Evolutionary conservation across 2,329 filamentous ascomycete species (phyloP), one percentile per base, ranked within the genome.

Genomic region (Cladophialophora bantiana): DNA sequence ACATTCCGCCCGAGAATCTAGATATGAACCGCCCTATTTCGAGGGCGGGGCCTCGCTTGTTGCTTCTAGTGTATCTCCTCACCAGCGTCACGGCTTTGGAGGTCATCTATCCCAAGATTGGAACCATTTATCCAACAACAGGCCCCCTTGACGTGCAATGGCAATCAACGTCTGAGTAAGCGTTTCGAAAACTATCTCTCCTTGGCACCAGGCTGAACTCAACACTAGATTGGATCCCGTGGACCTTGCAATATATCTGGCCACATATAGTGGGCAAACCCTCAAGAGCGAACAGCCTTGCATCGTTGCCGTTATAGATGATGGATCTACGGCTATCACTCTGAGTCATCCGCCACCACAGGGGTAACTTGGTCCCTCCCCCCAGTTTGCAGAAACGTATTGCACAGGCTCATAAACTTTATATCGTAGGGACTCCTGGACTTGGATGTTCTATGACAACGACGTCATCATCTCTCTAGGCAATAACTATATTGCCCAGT

Each of bases 91-190:
- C 45, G 18, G 45, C 45, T 10, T 31, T 50, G n/a, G 45, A 50
- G 45, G 10, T 50, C 2, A 50, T 20, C 7, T 50, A 50, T 26
- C 45, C 45, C 45, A 50, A 50, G 45, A 50, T 50, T 9, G 45
- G 45, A 26, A 50, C 45, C 9, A 12, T 50, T 20, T 50, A 50
- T 50, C 45, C 45, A 4, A 50, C 45, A n/a, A 50, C 10, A 26
- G 45, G 45, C 3, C 45, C 45, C 7, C 45, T 50, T 50, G 45
- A 50, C 45, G 45, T 50, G 18, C 45, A 50, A 50, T 50, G 45
- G 45, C 45, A 50, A 18, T 50, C 45, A 26, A 50, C 18, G 6
- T 26, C 18, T 20, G 45, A 50, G 45, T 50, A 31, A 50, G 45
- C 9, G 2, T 48, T 10, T 42, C 20, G 7, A 10, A 50, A 10